Conservation (phyloP, 2,329 filamentous ascomycete species). For the Diaporthe velutina region DNA sequence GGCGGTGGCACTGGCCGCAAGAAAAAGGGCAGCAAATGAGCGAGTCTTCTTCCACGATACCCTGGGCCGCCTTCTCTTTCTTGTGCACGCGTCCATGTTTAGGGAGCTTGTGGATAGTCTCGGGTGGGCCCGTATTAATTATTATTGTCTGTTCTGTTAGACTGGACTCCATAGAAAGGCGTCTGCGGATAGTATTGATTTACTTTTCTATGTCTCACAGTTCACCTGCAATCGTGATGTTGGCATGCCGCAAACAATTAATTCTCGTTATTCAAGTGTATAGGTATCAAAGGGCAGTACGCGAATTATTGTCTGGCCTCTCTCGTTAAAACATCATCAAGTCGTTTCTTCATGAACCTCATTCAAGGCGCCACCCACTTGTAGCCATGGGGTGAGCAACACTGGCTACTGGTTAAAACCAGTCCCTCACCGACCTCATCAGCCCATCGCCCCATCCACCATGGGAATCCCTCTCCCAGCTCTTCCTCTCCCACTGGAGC, state of each 20-base stretch:
- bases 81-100: constrained; percentile 1
- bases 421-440: constrained; percentile 50
- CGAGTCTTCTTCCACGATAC: constrained; percentile 30
- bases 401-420: neutral
- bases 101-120: constrained; percentile 1
- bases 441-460: constrained; percentile 42
- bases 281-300: constrained; percentile 33
- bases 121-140: constrained; percentile 5
- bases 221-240: neutral
- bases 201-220: neutral
- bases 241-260: neutral
- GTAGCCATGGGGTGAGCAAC: neutral
- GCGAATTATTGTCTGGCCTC: neutral
- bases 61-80: neutral
- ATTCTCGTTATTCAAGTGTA: neutral
- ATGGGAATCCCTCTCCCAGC: constrained; percentile 50
- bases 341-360: constrained; percentile 30
- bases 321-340: neutral
- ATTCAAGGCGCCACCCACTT: neutral
- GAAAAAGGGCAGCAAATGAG: constrained; percentile 38
- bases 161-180: constrained; percentile 21
- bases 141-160: constrained; percentile 21
- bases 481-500: constrained; percentile 55
- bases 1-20: constrained; percentile 47
- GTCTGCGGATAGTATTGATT: constrained; percentile 30